phyloP scores from a whole-genome alignment of 148 eudicot species.

The Rhododendron simsii region DNA sequence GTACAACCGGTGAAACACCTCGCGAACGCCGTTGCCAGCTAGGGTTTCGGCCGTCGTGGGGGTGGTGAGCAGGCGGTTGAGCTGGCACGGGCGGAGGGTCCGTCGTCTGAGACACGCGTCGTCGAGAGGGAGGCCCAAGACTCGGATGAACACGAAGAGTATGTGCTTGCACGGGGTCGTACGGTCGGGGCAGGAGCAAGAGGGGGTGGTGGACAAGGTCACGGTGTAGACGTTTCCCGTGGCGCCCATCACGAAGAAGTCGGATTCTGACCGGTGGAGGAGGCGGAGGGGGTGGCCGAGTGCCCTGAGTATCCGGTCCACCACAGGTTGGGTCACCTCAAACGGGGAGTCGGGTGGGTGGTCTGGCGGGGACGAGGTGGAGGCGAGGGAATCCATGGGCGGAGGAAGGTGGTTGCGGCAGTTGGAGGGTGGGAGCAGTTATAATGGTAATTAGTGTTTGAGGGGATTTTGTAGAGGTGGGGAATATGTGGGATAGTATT shows the following conservation, averaged over 20 bases:
- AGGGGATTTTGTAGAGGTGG: constrained; percentile 12
- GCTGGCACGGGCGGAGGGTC: constrained; percentile 57
- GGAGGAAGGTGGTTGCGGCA: neutral
- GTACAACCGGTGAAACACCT: constrained; percentile 59
- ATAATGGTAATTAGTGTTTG: neutral
- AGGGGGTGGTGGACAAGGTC: constrained; percentile 41
- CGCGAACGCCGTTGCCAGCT: constrained; percentile 41
- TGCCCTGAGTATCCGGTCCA: constrained; percentile 63
- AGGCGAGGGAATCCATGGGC: constrained; percentile 46
- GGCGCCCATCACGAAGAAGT: constrained; percentile 71
- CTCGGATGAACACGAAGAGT: constrained; percentile 57
- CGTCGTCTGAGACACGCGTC: constrained; percentile 51
- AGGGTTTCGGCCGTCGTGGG: constrained; percentile 41
- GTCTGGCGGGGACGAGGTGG: constrained; percentile 30
- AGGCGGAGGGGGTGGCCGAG: constrained; percentile 62
- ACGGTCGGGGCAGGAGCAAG: constrained; percentile 86
- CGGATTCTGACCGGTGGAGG: constrained; percentile 67
- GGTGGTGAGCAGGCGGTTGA: constrained; percentile 42
- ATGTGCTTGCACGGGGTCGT: constrained; percentile 81
- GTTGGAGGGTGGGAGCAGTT: neutral
- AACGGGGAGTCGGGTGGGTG: constrained; percentile 20
- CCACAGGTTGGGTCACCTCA: constrained; percentile 41
- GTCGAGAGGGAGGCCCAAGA: constrained; percentile 41
- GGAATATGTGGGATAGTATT: neutral
- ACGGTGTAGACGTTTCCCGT: constrained; percentile 83